These are phyloP conservation scores for Fusarium sp. DNA, from an alignment of 2,329 filamentous ascomycete genomes.

Conservation along the genomic window DNA sequence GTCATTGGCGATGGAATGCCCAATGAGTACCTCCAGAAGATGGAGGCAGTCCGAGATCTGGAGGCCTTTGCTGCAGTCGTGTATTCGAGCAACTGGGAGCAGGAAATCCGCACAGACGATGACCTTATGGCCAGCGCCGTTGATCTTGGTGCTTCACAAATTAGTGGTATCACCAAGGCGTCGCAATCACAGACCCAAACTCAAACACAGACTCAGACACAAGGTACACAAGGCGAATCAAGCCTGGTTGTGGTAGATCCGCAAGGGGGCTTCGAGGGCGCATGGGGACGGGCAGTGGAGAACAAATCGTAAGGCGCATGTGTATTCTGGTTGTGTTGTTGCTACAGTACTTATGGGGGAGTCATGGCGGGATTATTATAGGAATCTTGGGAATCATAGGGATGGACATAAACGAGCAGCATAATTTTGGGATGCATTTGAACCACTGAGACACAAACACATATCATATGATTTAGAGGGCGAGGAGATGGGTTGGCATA, in stretches of 20 bases:
- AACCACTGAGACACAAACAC: constrained; percentile 30
- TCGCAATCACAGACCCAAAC: constrained; percentile 28
- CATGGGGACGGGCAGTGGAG: constrained; percentile 72
- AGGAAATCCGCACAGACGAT: constrained; percentile 65
- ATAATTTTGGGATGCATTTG: constrained; percentile 29
- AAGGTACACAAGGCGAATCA: constrained; percentile 53
- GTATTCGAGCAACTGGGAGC: constrained; percentile 86
- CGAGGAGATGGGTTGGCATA: constrained; percentile 1
- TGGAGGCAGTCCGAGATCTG: constrained; percentile 80
- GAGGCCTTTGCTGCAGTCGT: constrained; percentile 89
- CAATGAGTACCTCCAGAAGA: constrained; percentile 77
- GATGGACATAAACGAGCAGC: constrained; percentile 23
- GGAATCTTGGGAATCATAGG: background rate
- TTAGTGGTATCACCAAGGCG: constrained; percentile 2
- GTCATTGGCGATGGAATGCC: constrained; percentile 83
- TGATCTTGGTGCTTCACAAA: constrained; percentile 46
- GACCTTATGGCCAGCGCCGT: constrained; percentile 53
- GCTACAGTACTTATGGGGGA: constrained; percentile 25
- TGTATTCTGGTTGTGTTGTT: constrained; percentile 4
- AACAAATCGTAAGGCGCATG: constrained; percentile 37
- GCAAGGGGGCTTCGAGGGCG: constrained; percentile 69
- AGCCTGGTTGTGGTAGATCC: constrained; percentile 66
- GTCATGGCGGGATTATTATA: constrained; percentile 26
- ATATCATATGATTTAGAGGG: constrained; percentile 28
- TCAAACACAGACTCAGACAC: background rate